These are phyloP conservation scores for Talinum fruticosum DNA, from an alignment of 148 eudicot genomes.

Conservation along the genomic window DNA sequence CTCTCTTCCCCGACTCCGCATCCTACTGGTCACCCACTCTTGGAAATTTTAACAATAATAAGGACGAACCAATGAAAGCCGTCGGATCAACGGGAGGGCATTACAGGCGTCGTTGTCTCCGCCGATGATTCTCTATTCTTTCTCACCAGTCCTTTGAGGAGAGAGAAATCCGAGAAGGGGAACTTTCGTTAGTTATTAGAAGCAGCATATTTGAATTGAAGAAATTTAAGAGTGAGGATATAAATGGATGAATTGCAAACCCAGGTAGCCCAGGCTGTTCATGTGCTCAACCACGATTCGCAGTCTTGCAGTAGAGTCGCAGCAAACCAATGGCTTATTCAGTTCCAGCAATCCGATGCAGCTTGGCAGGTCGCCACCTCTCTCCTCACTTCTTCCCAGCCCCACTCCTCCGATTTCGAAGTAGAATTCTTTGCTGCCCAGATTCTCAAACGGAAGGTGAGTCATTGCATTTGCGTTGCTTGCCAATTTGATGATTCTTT, in stretches of 20 bases:
- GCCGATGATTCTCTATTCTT: constrained; percentile 17
- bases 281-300: constrained; percentile 74
- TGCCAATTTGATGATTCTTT: not conserved
- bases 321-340: constrained; percentile 93
- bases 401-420: constrained; percentile 47
- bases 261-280: constrained; percentile 82
- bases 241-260: constrained; percentile 52
- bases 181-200: not conserved
- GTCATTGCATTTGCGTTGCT: not conserved
- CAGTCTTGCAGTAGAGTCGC: constrained; percentile 88
- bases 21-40: not conserved
- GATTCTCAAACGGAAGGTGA: constrained; percentile 92
- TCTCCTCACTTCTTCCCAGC: constrained; percentile 54
- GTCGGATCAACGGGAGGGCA: constrained; percentile 27
- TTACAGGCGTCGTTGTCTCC: constrained; percentile 41
- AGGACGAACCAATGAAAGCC: constrained; percentile 25
- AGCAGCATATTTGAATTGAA: constrained; percentile 1
- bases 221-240: not conserved
- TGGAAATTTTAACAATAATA: not conserved
- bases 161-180: not conserved
- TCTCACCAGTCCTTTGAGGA: not conserved
- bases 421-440: constrained; percentile 95
- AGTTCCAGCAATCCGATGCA: constrained; percentile 75
- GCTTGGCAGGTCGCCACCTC: constrained; percentile 88
- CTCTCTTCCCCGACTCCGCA: not conserved